Percentiles rank a stretch among this genome's conserved stretches.
phyloP scores from a whole-genome alignment of 257 asterid species.

The Solanum piurae region DNA sequence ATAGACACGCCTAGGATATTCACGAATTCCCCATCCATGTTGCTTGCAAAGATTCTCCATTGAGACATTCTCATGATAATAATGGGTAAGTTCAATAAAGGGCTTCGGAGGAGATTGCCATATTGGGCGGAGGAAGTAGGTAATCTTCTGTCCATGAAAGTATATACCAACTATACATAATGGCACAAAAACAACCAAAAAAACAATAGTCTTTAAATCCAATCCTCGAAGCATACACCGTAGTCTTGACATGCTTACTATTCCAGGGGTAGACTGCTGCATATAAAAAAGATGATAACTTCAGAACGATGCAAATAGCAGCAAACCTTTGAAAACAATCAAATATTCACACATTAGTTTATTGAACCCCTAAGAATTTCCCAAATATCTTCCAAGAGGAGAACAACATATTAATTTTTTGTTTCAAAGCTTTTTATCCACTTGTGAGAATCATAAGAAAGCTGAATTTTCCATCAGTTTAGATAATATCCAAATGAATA shows the following conservation, averaged over 20 bases:
- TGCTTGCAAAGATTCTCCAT: conserved; percentile 57
- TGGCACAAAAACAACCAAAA: conserved; percentile 32
- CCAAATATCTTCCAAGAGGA: background rate
- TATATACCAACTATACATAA: conserved; percentile 24
- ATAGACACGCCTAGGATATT: conserved; percentile 56
- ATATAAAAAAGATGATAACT: background rate
- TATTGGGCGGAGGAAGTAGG: conserved; percentile 54
- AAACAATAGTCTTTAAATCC: conserved; percentile 31
- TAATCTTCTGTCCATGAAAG: conserved; percentile 54
- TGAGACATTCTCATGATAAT: conserved; percentile 45
- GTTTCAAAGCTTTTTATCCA: background rate
- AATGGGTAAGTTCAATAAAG: conserved; percentile 38
- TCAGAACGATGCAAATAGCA: background rate
- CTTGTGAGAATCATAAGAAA: background rate
- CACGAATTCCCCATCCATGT: conserved; percentile 62
- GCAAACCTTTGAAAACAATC: background rate
- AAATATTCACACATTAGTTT: background rate
- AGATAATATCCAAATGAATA: background rate
- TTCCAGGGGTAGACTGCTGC: conserved; percentile 18
- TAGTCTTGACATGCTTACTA: conserved; percentile 26
- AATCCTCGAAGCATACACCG: conserved; percentile 33
- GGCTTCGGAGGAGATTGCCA: conserved; percentile 79
- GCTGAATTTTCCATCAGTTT: background rate
- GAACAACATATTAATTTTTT: background rate
- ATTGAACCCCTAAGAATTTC: background rate